Base-by-base conservation (phyloP, 2,329 filamentous ascomycete species). In the Clonostachys byssicola region DNA sequence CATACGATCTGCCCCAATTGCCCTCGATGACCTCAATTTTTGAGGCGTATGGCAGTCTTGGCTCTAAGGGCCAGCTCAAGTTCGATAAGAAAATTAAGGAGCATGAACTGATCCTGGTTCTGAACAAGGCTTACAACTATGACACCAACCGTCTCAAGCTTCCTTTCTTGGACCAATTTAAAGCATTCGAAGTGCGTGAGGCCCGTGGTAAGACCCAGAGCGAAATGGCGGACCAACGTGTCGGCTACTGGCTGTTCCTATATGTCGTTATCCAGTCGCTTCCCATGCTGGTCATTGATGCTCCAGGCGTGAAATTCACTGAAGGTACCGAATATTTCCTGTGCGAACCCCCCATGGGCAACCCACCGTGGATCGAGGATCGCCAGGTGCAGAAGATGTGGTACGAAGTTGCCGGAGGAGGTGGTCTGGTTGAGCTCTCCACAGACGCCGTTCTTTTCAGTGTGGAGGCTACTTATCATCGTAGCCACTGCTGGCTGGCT, bases 1-100 rank as follows among this genome's bases (percentile, higher is more conserved):
- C 94, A 0, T 97, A 92, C 59, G 92, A 97, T 61, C 74, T 89
- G 5, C 92, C 94, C 4, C 79, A 85, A 53, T 67, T 95, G 20
- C 92, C 92, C 1, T 79, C 77, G 1, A 77, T 95, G 56, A 74
- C 77, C 34, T 73, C 81, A 2, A 75, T 90, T 16, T 75, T 85
- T 47, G 76, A 81, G 39, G 86, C 83, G 40, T 88, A 81, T 60
- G 68, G 78, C 51, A 75, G 76, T 2, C 73, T 89, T 34, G 78
- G 88, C 17, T 63, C 80, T 2, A 92, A 90, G 67, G 87, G 90
- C 56, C 87, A 92, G 60, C 71, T 77, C 34, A 90, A 89, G 60
- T 78, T 88, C 47, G 79, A 84, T 50, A 79, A 77, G 68, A 87
- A 83, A 58, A 71, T 96, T 48, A 89, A 90, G 63, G 82, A 87